phyloP scores from a whole-genome alignment of 2,329 filamentous ascomycete species.

The Madurella fahalii region DNA sequence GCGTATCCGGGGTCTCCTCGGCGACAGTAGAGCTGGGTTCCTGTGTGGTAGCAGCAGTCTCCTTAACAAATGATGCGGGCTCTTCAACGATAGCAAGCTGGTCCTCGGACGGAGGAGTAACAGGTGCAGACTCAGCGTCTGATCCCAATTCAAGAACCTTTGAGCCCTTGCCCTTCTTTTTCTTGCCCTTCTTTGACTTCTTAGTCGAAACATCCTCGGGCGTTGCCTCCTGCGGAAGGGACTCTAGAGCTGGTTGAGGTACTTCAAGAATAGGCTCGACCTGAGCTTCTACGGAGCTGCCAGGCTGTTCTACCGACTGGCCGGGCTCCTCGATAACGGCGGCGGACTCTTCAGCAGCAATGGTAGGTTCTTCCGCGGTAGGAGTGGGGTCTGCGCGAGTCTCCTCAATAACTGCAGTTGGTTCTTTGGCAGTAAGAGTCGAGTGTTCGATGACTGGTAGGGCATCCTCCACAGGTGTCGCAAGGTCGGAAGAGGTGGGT shows the following conservation, averaged over 20 bases:
- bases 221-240: background rate
- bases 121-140: background rate
- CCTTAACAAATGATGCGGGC: background rate
- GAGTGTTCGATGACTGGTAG: background rate
- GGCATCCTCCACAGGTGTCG: background rate
- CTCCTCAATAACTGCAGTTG: background rate
- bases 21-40: background rate
- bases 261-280: background rate
- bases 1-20: conserved; percentile 17
- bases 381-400: background rate
- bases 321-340: background rate
- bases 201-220: conserved; percentile 15
- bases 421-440: background rate
- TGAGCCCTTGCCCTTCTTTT: conserved; percentile 27
- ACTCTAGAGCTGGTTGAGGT: background rate
- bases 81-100: background rate
- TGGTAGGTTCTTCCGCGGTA: background rate
- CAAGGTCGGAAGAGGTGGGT: conserved; percentile 1
- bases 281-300: background rate
- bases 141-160: conserved; percentile 11
- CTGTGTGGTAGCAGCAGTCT: background rate
- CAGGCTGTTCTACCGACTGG: background rate
- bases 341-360: background rate
- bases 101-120: conserved; percentile 5
- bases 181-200: conserved; percentile 31